phyloP scores from a whole-genome alignment of 345 rosid species.

The Salix viminalis region DNA sequence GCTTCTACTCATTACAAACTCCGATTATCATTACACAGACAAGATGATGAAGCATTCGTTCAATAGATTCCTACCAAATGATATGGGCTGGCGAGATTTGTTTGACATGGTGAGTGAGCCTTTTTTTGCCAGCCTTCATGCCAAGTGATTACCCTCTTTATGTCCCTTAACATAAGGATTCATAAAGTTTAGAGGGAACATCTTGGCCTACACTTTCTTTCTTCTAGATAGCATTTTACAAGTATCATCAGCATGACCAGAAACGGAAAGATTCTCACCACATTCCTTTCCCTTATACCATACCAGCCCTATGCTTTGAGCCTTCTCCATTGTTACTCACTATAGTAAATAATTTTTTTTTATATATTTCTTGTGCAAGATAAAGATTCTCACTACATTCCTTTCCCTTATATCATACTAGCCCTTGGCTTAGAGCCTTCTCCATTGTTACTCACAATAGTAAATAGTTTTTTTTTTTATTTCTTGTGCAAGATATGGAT shows the following conservation, averaged over 20 bases:
- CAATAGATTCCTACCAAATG: conserved; percentile 81
- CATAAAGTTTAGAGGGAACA: neutral
- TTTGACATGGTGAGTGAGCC: conserved; percentile 64
- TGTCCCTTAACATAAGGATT: neutral
- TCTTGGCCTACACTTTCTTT: neutral
- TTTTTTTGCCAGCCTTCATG: neutral
- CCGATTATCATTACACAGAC: conserved; percentile 89
- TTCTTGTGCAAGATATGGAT: neutral
- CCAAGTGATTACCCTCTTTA: neutral
- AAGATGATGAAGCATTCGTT: conserved; percentile 98
- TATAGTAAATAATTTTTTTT: neutral
- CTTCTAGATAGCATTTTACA: neutral
- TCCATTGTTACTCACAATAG: neutral
- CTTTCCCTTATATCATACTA: too few species aligned
- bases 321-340: neutral
- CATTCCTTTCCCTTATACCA: neutral
- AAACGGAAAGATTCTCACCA: neutral
- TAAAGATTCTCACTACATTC: too few species aligned
- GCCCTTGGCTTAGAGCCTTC: neutral
- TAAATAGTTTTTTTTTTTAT: neutral
- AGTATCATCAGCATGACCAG: neutral
- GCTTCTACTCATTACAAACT: conserved; percentile 91
- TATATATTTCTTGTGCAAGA: too few species aligned
- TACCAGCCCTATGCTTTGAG: neutral
- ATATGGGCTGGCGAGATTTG: conserved; percentile 90